Evolutionary conservation across 371 early-diverging fungal species (phyloP).

Genomic region (Circinella minor): DNA sequence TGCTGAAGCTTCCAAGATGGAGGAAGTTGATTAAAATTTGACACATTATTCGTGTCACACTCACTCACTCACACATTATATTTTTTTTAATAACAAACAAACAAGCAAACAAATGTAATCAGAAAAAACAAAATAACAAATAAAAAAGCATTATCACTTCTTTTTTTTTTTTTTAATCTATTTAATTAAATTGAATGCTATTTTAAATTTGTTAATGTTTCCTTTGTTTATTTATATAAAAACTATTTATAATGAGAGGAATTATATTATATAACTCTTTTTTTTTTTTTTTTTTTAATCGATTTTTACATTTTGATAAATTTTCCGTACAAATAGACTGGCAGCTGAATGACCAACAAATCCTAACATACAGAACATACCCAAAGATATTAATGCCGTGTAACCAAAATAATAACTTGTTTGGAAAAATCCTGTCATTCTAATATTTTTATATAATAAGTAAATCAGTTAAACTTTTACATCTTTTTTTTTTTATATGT

Average conservation of each 20-base stretch:
- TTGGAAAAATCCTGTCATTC: slow-evolving; percentile 86
- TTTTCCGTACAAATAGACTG: slow-evolving; percentile 68
- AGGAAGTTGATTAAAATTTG: slow-evolving; percentile 11
- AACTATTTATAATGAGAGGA: too few relatives aligned
- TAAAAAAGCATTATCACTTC: too few relatives aligned
- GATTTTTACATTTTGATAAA: slow-evolving; percentile 79
- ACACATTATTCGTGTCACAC: too few relatives aligned
- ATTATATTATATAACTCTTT: not conserved
- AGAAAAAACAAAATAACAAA: too few relatives aligned
- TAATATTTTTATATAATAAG: slow-evolving; percentile 17
- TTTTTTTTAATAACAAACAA: too few relatives aligned
- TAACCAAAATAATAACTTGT: slow-evolving; percentile 85
- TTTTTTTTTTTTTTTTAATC: slow-evolving; percentile 38
- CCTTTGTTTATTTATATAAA: too few relatives aligned
- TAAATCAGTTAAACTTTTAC: not conserved
- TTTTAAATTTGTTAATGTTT: too few relatives aligned
- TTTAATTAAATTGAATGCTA: too few relatives aligned
- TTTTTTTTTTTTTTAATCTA: too few relatives aligned
- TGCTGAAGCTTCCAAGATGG: slow-evolving; percentile 81
- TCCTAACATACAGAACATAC: slow-evolving; percentile 69
- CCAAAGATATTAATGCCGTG: slow-evolving; percentile 69
- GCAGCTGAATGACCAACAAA: slow-evolving; percentile 70
- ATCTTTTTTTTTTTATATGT: not conserved
- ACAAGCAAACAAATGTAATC: too few relatives aligned
- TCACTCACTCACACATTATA: too few relatives aligned